Evolutionary conservation across 1,139 yeast genomes (phyloP).

Genomic region (Zygosaccharomyces sapae): DNA sequence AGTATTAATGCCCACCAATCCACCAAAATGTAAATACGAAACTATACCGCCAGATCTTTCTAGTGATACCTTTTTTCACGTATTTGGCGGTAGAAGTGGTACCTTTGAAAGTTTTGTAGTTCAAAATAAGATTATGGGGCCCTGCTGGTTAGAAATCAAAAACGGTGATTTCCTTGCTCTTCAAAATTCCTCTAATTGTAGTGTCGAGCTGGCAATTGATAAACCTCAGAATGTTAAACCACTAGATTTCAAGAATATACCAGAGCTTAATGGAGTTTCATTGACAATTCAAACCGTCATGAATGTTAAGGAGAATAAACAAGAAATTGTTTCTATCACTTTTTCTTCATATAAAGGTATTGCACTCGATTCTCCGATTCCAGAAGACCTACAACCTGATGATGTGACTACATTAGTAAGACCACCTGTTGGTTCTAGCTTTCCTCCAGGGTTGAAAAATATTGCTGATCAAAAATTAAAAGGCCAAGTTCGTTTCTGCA

Average conservation of each 20-base stretch:
- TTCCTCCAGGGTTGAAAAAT: conserved; percentile 33
- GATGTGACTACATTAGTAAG: conserved; percentile 68
- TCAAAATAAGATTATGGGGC: conserved; percentile 88
- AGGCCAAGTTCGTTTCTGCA: conserved; percentile 50
- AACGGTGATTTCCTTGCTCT: conserved; percentile 58
- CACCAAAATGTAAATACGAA: conserved; percentile 48
- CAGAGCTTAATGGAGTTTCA: conserved; percentile 69
- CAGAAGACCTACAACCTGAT: conserved; percentile 51
- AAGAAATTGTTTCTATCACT: conserved; percentile 83
- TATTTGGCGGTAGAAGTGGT: conserved; percentile 73
- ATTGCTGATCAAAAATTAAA: conserved; percentile 31
- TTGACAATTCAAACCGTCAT: conserved; percentile 75
- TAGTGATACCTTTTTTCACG: conserved; percentile 74
- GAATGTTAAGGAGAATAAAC: conserved; percentile 67
- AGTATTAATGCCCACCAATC: conserved; percentile 66
- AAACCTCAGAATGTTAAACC: conserved; percentile 51
- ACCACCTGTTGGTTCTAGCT: conserved; percentile 70
- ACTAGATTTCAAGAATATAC: conserved; percentile 46
- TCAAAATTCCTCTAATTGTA: conserved; percentile 74
- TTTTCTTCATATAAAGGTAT: conserved; percentile 62
- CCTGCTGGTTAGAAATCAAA: conserved; percentile 85
- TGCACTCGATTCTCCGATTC: conserved; percentile 69
- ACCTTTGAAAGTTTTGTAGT: conserved; percentile 84
- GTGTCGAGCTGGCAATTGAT: conserved; percentile 61
- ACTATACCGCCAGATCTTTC: conserved; percentile 58